phyloP scores from a whole-genome alignment of 495 filamentous ascomycete genomes.

The Xylaria castorea region DNA sequence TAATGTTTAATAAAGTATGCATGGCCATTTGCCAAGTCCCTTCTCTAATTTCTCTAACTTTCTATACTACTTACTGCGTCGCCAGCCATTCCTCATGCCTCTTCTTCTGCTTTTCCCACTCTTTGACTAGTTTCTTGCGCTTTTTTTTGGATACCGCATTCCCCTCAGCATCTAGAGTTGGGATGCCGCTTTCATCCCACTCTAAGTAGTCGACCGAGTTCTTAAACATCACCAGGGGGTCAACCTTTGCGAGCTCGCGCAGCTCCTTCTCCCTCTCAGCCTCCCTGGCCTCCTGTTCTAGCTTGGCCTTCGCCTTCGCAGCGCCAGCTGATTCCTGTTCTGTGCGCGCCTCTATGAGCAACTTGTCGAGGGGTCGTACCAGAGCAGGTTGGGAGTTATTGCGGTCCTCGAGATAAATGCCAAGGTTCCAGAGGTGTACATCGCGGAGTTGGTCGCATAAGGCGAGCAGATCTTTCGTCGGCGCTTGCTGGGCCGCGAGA shows the following conservation, averaged over 20 bases:
- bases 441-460: constrained; percentile 74
- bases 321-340: constrained; percentile 58
- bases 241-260: constrained; percentile 43
- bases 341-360: constrained; percentile 64
- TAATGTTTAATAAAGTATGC: no score
- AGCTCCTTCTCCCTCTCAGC: constrained; percentile 55
- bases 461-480: constrained; percentile 60
- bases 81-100: constrained; percentile 59
- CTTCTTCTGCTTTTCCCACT: constrained; percentile 81
- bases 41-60: no score
- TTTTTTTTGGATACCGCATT: constrained; percentile 71
- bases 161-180: constrained; percentile 66
- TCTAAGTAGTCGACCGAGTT: constrained; percentile 64
- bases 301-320: constrained; percentile 55
- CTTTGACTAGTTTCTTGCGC: constrained; percentile 74
- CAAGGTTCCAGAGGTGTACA: constrained; percentile 66
- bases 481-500: constrained; percentile 50
- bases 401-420: constrained; percentile 78
- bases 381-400: constrained; percentile 58
- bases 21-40: no score
- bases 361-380: constrained; percentile 65
- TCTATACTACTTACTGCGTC: constrained; percentile 25
- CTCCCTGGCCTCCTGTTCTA: constrained; percentile 57
- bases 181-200: constrained; percentile 80
- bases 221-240: constrained; percentile 58